Conservation (phyloP, 257 asterid species). For the Plantago ovata region DNA sequence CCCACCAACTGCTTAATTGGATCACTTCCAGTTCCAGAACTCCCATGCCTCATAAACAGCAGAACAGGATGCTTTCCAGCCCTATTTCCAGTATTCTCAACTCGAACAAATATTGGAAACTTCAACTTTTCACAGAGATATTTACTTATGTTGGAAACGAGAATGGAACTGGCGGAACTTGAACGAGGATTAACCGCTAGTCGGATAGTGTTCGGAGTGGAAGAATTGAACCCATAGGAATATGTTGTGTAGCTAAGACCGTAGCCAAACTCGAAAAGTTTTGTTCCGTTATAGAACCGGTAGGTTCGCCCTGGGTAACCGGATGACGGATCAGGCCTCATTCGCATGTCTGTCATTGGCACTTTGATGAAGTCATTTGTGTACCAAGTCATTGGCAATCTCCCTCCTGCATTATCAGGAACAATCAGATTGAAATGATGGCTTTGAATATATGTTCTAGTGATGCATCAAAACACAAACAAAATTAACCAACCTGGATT, state of each 20-base stretch:
- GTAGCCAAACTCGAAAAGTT: conserved; percentile 59
- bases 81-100: conserved; percentile 46
- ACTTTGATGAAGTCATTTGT: conserved; percentile 57
- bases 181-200: neutral
- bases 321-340: conserved; percentile 62
- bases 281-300: conserved; percentile 75
- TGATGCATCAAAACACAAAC: neutral
- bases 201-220: conserved; percentile 4
- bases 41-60: conserved; percentile 47
- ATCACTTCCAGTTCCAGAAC: conserved; percentile 38
- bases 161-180: neutral
- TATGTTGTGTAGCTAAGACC: conserved; percentile 55
- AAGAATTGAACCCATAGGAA: neutral
- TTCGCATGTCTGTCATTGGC: conserved; percentile 75
- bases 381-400: conserved; percentile 94
- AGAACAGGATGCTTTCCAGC: conserved; percentile 49
- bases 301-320: conserved; percentile 80
- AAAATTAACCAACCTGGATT: conserved; percentile 59
- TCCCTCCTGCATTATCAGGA: conserved; percentile 48
- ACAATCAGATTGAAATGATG: neutral
- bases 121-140: neutral
- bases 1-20: conserved; percentile 51
- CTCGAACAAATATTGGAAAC: conserved; percentile 30
- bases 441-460: neutral
- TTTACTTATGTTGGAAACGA: neutral